Evolutionary conservation across 2,329 filamentous ascomycete species (phyloP).

Genomic region (Drechslerella stenobrocha): DNA sequence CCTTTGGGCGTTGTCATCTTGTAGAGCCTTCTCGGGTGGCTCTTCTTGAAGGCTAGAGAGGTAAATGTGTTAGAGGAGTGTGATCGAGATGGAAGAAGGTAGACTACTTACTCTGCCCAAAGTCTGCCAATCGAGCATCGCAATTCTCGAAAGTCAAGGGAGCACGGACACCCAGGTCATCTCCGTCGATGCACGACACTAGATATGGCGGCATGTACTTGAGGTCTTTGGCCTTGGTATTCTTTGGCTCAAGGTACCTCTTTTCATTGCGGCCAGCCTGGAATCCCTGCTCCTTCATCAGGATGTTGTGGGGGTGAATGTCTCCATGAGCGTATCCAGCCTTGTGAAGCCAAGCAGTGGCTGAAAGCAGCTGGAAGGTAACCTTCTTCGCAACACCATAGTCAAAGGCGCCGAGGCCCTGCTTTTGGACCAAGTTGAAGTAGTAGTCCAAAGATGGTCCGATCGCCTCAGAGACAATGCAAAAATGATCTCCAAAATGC

Average conservation of each 20-base stretch:
- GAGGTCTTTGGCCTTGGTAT: constrained; percentile 32
- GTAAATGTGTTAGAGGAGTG: constrained; percentile 2
- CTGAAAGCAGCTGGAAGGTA: constrained; percentile 29
- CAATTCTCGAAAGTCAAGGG: constrained; percentile 37
- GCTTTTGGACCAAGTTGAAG: constrained; percentile 35
- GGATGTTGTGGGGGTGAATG: constrained; percentile 46
- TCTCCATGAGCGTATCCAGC: constrained; percentile 45
- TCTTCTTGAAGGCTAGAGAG: constrained; percentile 41
- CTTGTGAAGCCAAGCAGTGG: constrained; percentile 37
- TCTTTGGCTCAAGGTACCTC: constrained; percentile 19
- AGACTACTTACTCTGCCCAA: constrained; percentile 36
- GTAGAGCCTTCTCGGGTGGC: constrained; percentile 32
- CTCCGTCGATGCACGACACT: constrained; percentile 40
- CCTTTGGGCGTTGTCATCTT: constrained; percentile 46
- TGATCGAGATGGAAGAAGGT: background rate
- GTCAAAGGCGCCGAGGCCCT: constrained; percentile 29
- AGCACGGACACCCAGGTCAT: constrained; percentile 29
- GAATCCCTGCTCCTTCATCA: constrained; percentile 45
- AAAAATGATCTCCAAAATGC: constrained; percentile 42
- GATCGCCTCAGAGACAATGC: constrained; percentile 34
- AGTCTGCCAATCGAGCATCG: constrained; percentile 40
- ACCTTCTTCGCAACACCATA: constrained; percentile 37
- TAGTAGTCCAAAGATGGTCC: constrained; percentile 44
- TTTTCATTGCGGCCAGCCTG: constrained; percentile 36
- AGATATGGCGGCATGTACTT: constrained; percentile 40